Base-by-base conservation (phyloP, 169 alveolate genomes). In the Eimeria brunetti region DNA sequence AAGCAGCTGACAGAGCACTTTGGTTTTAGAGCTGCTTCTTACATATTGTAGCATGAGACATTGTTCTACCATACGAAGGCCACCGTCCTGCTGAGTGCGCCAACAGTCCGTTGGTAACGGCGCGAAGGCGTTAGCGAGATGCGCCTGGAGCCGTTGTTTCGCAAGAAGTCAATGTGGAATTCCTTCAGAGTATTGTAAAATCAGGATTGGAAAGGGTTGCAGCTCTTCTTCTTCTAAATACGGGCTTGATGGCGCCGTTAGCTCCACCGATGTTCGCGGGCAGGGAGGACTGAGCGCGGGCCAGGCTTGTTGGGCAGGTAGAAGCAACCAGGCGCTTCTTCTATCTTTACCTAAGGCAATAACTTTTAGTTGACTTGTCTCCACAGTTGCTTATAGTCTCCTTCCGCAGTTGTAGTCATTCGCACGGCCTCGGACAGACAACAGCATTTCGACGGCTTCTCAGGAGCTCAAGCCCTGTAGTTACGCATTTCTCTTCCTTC, bases 231-330 rank as follows among this genome's bases (percentile, higher is more conserved):
- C 27, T 14, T n/a, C 80, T 18, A 8, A 49, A 6, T 69, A 51
- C 51, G 51, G 80, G 27, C 36, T 69, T 69, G 80, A 67, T 30
- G 80, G 51, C n/a, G 51, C 51, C 80, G 46, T 69, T 33, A 33
- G 80, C 49, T 69, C 51, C 80, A 69, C 80, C 80, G 80, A 69
- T 69, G 80, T 69, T 16, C 51, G n/a, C 18, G 46, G 51, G 80
- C 51, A 33, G 30, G 80, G 80, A 24, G n/a, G 36, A 69, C 49
- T 69, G 80, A 36, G 46, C 51, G 51, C 51, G 51, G 80, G 80
- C 80, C 80, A 16, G 80, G 51, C 27, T 36, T 33, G 30, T 30
- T 69, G 80, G 33, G 80, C 80, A 69, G 80, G 30, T 69, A 69
- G 51, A 22, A 30, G 51, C 51, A 11, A 69, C 80, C 30, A 27